Percentiles rank a stretch among this genome's conserved stretches.
These are phyloP conservation scores for Cystofilobasidium macerans DNA, from an alignment of 768 basidiomycete genomes.

Conservation along the genomic window DNA sequence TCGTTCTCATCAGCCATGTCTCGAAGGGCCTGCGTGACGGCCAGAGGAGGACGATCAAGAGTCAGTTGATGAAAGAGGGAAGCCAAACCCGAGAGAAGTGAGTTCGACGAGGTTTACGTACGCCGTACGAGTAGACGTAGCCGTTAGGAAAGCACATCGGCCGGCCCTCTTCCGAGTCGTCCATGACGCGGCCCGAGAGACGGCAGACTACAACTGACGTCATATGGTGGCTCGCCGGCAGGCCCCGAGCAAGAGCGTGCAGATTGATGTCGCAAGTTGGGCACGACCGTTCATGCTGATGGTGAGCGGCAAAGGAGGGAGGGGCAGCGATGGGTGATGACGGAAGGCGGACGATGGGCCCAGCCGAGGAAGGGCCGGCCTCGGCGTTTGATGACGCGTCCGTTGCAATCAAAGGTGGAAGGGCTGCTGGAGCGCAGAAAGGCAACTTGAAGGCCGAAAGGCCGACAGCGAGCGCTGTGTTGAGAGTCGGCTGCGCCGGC, in stretches of 20 bases:
- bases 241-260: slow-evolving; percentile 67
- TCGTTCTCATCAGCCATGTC: slow-evolving; percentile 77
- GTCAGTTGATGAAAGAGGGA: slow-evolving; percentile 6
- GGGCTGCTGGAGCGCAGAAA: slow-evolving; percentile 55
- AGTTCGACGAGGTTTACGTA: slow-evolving; percentile 32
- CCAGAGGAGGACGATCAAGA: too few species aligned
- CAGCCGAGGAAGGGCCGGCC: too few species aligned
- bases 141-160: slow-evolving; percentile 87
- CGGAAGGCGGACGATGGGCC: neutral
- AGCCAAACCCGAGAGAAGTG: neutral
- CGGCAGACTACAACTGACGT: slow-evolving; percentile 92
- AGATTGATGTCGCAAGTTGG: slow-evolving; percentile 67
- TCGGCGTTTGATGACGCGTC: neutral
- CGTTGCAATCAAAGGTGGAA: neutral
- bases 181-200: slow-evolving; percentile 86
- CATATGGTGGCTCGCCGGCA: slow-evolving; percentile 84
- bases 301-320: slow-evolving; percentile 32
- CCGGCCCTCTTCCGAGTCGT: slow-evolving; percentile 63
- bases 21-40: slow-evolving; percentile 54
- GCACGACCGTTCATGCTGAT: slow-evolving; percentile 47
- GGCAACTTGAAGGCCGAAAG: slow-evolving; percentile 82
- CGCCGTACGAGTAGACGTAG: slow-evolving; percentile 86
- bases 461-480: slow-evolving; percentile 82
- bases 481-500: slow-evolving; percentile 73
- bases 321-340: slow-evolving; percentile 1